phyloP scores from a whole-genome alignment of 352 stramenopile genomes.

The Peronospora belbahrii region DNA sequence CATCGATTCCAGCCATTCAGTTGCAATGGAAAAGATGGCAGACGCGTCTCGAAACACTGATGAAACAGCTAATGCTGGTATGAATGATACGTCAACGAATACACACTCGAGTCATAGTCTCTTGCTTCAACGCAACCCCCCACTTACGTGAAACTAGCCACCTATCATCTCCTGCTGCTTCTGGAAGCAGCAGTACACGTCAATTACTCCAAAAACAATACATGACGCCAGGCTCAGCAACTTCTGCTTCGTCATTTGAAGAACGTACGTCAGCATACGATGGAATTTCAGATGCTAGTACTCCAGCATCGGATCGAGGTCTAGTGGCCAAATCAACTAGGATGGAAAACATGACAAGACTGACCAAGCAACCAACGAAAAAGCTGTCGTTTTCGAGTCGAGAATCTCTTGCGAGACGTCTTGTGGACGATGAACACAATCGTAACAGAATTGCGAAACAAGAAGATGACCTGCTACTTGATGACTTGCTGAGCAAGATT shows the following conservation, averaged over 20 bases:
- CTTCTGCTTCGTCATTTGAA: slow-evolving; percentile 32
- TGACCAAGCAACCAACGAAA: slow-evolving; percentile 25
- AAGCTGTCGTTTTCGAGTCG: slow-evolving; percentile 28
- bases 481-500: slow-evolving; percentile 9
- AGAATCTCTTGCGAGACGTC: slow-evolving; percentile 14
- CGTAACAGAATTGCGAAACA: slow-evolving; percentile 2
- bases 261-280: slow-evolving; percentile 21
- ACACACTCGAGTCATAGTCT: slow-evolving; percentile 4
- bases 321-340: background rate
- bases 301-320: slow-evolving; percentile 6
- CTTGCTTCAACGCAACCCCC: slow-evolving; percentile 21
- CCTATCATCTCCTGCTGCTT: slow-evolving; percentile 12
- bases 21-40: slow-evolving; percentile 10
- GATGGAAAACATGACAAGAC: background rate
- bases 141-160: slow-evolving; percentile 11
- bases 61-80: slow-evolving; percentile 1
- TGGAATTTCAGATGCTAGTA: slow-evolving; percentile 21
- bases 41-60: slow-evolving; percentile 7
- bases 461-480: background rate
- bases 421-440: slow-evolving; percentile 10
- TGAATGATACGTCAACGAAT: background rate
- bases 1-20: slow-evolving; percentile 4
- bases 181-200: slow-evolving; percentile 16
- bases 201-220: slow-evolving; percentile 26
- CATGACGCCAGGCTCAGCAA: slow-evolving; percentile 27